A percentile compares a stretch with the other conserved stretches of the same genome.
phyloP scores from a whole-genome alignment of 2,329 filamentous ascomycete genomes.

The Penicillium sp. region DNA sequence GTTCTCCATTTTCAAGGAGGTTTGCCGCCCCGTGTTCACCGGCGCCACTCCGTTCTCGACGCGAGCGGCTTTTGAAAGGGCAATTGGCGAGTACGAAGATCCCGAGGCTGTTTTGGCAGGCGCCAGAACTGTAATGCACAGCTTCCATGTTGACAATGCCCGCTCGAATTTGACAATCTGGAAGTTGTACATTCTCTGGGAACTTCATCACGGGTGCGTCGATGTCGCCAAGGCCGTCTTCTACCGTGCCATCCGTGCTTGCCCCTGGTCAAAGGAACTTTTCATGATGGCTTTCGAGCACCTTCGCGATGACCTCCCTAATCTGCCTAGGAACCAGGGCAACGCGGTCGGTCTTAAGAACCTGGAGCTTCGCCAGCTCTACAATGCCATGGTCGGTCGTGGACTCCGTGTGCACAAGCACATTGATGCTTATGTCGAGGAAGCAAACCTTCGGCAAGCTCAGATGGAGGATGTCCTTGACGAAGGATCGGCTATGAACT shows the following conservation, averaged over 20 bases:
- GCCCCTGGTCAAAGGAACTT: slow-evolving; percentile 60
- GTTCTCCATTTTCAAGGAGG: slow-evolving; percentile 53
- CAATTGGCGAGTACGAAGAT: slow-evolving; percentile 34
- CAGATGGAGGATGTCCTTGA: too few species aligned
- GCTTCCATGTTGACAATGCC: slow-evolving; percentile 15
- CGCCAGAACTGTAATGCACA: slow-evolving; percentile 4
- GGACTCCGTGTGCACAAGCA: slow-evolving; percentile 25
- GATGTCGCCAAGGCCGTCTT: slow-evolving; percentile 48
- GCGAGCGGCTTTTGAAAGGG: slow-evolving; percentile 52
- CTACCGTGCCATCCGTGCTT: slow-evolving; percentile 50
- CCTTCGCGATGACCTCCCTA: slow-evolving; percentile 24
- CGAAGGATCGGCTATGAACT: too few species aligned
- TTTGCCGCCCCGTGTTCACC: slow-evolving; percentile 40
- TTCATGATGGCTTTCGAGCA: slow-evolving; percentile 53
- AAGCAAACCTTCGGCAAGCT: neutral
- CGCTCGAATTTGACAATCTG: slow-evolving; percentile 45
- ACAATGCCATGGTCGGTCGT: slow-evolving; percentile 28
- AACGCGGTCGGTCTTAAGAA: slow-evolving; percentile 34
- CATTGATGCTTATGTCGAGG: slow-evolving; percentile 22
- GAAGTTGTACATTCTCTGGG: slow-evolving; percentile 50
- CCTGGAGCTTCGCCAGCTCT: slow-evolving; percentile 49
- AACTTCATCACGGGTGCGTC: slow-evolving; percentile 36
- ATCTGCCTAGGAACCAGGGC: slow-evolving; percentile 1
- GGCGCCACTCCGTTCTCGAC: slow-evolving; percentile 49
- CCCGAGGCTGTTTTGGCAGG: slow-evolving; percentile 4